These are phyloP conservation scores for Blastomyces emzantsi DNA, from an alignment of 2,329 filamentous ascomycete genomes.

Conservation along the genomic window DNA sequence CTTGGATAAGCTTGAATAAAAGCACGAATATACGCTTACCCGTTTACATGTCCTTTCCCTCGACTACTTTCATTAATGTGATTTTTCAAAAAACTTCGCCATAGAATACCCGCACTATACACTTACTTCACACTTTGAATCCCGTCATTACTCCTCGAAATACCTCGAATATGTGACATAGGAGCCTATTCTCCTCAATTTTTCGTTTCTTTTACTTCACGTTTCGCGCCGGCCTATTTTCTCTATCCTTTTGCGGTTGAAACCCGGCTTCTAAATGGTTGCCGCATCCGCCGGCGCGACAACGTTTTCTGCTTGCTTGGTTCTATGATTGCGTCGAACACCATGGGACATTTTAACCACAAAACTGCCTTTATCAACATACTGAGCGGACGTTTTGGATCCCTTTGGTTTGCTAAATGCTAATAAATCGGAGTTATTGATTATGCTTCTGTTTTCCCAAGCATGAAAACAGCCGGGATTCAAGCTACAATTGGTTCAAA, in stretches of 20 bases:
- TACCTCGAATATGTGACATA: not conserved
- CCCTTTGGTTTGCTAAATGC: not conserved
- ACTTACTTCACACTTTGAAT: not conserved
- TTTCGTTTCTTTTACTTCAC: not conserved
- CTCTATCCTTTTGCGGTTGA: not conserved
- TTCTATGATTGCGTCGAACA: not conserved
- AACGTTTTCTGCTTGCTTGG: not conserved
- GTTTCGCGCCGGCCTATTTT: not conserved
- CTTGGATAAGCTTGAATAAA: constrained; percentile 85
- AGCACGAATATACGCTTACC: not conserved
- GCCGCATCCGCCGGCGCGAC: not conserved
- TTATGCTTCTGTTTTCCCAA: not conserved
- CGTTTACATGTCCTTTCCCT: not conserved
- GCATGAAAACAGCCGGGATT: not conserved
- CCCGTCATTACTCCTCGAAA: not conserved
- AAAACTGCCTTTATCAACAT: not conserved
- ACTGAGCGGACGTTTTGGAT: not conserved
- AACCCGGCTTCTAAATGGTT: not conserved
- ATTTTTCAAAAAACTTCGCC: not conserved
- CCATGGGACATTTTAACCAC: not conserved
- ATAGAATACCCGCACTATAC: not conserved
- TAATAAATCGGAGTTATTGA: not conserved
- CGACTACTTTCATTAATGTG: not conserved
- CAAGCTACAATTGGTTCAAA: not conserved
- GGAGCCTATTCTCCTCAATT: not conserved